Base-by-base conservation (phyloP, 495 filamentous ascomycete genomes). In the Cercophora newfieldiana region DNA sequence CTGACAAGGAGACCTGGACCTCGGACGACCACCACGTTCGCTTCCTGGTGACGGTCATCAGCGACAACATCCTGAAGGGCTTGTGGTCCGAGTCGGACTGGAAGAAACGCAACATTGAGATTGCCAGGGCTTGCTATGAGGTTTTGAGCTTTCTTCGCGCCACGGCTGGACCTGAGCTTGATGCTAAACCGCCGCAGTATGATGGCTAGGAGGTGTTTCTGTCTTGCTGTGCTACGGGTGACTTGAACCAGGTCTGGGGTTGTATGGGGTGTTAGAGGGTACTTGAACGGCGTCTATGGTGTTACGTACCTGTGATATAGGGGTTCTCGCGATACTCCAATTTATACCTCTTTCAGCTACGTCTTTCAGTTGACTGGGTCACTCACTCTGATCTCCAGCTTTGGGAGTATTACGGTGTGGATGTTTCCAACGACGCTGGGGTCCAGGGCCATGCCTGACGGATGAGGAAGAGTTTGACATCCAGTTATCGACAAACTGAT, bases 1-100 rank as follows among this genome's bases (percentile, higher is more conserved):
- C 74, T 24, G 47, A 69, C 49, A 76, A 76, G 70, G 22, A 62
- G 0, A 66, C 28, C 30, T 76, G 74, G 74, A 68, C 67, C 19
- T 28, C 63, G 30, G 70, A 76, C 54, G 74, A 76, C 59, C 72
- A 76, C 55, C 65, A 70, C 64, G 55, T 74, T 53, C 74, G 74
- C 63, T 76, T 76, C 66, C 69, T 76, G 33, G 68, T 63, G 37
- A 69, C 72, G 29, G 63, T 76, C 60, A 44, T 74, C 25, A 25
- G 28, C 14, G 72, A 76, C 59, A 74, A 74, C 60, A 61, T 70
- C 54, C 63, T 72, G 50, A 70, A 66, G 64, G 57, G 56, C 12
- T 19, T 73, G 65, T 74, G 74, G 74, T 67, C 66, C 58, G 72
- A 76, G 14, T 60, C 47, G 22, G 70, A 72, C 25, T 73, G 67